These are phyloP conservation scores for Aspergillus sclerotiicarbonarius DNA, from an alignment of 495 filamentous ascomycete genomes.

Conservation along the genomic window DNA sequence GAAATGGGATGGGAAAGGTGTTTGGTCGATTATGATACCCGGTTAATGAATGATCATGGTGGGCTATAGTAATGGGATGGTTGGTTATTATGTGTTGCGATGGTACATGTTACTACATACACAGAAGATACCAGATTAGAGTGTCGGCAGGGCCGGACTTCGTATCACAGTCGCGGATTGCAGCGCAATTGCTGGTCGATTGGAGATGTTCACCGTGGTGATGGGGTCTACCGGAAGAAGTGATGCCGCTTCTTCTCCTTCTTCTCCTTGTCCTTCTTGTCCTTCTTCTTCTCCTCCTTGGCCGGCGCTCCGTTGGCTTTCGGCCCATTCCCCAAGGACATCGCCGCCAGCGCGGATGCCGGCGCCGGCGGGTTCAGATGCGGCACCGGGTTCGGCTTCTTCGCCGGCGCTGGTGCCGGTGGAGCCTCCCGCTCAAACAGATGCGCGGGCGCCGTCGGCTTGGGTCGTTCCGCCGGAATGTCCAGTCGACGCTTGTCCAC, in stretches of 20 bases:
- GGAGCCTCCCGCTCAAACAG: constrained; percentile 76
- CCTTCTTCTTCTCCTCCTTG: constrained; percentile 13
- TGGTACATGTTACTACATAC: constrained; percentile 8
- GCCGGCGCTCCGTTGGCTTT: constrained; percentile 27
- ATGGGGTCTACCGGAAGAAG: constrained; percentile 60
- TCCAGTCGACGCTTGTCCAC: constrained; percentile 69
- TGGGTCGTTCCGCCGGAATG: constrained; percentile 77
- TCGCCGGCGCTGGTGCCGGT: constrained; percentile 39
- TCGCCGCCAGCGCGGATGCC: constrained; percentile 57
- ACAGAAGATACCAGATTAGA: constrained; percentile 11
- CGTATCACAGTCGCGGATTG: constrained; percentile 43
- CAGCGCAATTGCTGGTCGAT: constrained; percentile 1
- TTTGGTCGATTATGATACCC: constrained; percentile 17
- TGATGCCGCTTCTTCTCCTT: constrained; percentile 55
- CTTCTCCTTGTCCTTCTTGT: constrained; percentile 37
- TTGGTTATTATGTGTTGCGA: not conserved
- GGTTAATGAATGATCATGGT: not conserved
- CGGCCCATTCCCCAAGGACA: constrained; percentile 48
- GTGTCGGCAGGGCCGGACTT: constrained; percentile 20
- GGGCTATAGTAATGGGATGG: no score
- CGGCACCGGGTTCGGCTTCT: constrained; percentile 31
- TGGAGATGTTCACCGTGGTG: not conserved
- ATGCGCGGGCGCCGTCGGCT: constrained; percentile 77
- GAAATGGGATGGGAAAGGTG: not conserved
- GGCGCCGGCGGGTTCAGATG: constrained; percentile 38